phyloP scores from a whole-genome alignment of 2,329 filamentous ascomycete genomes.

The Botrytis hyacinthi region DNA sequence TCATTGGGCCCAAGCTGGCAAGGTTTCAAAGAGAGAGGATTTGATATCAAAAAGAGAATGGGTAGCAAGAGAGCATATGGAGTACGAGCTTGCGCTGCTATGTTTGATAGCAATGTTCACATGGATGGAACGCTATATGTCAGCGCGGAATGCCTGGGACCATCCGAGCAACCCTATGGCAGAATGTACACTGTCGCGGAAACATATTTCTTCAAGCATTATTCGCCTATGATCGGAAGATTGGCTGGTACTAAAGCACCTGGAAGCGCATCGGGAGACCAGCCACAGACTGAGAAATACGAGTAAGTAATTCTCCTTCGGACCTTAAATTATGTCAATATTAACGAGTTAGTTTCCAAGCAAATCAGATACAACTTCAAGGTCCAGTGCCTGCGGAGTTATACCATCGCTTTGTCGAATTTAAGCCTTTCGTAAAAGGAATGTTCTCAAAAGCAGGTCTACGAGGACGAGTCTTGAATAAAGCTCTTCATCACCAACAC shows the following conservation, averaged over 20 bases:
- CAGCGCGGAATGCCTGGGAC: slow-evolving; percentile 75
- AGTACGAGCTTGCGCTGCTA: slow-evolving; percentile 64
- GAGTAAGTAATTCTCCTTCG: slow-evolving; percentile 55
- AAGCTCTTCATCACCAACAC: slow-evolving; percentile 87
- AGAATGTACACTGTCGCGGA: slow-evolving; percentile 79
- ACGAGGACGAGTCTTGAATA: slow-evolving; percentile 76
- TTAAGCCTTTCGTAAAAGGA: slow-evolving; percentile 81
- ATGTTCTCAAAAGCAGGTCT: slow-evolving; percentile 83
- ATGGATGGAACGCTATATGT: slow-evolving; percentile 70
- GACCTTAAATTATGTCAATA: neutral
- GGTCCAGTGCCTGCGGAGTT: slow-evolving; percentile 78
- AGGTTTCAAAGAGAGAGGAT: slow-evolving; percentile 62
- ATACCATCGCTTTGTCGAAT: slow-evolving; percentile 92
- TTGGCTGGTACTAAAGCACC: slow-evolving; percentile 71
- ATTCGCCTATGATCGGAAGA: slow-evolving; percentile 83
- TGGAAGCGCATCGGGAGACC: slow-evolving; percentile 51
- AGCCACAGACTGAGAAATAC: slow-evolving; percentile 63
- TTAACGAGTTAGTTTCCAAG: slow-evolving; percentile 69
- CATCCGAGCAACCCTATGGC: slow-evolving; percentile 65
- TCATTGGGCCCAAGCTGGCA: slow-evolving; percentile 63
- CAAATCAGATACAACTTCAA: slow-evolving; percentile 82
- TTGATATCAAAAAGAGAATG: slow-evolving; percentile 75
- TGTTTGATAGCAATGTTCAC: slow-evolving; percentile 59
- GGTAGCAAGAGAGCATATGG: slow-evolving; percentile 86
- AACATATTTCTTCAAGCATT: slow-evolving; percentile 75